Evolutionary conservation across 257 asterid genomes (phyloP).

Genomic region (Datura wrightii): DNA sequence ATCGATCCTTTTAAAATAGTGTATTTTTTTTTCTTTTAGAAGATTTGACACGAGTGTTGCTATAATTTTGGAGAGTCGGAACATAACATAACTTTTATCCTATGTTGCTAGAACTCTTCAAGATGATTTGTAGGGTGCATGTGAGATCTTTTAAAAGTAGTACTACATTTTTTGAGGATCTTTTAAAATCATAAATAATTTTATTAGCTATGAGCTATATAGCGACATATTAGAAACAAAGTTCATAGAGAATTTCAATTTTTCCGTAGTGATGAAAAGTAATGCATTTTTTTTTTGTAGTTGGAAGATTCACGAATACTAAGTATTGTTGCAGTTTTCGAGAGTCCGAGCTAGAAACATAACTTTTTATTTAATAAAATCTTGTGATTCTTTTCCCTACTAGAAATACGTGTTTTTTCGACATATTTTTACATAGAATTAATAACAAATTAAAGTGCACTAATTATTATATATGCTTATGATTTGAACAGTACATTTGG

Average conservation of each 20-base stretch:
- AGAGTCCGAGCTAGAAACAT: background rate
- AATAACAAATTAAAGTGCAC: background rate
- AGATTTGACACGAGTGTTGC: too few relatives aligned
- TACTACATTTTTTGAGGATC: too few relatives aligned
- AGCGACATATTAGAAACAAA: background rate
- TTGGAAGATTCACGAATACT: background rate
- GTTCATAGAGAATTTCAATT: background rate
- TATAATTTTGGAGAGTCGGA: too few relatives aligned
- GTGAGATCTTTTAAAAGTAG: too few relatives aligned
- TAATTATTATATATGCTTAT: background rate
- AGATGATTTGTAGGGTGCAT: too few relatives aligned
- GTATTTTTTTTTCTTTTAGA: too few relatives aligned
- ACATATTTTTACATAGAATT: background rate
- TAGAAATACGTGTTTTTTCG: too few relatives aligned
- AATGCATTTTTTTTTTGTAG: background rate
- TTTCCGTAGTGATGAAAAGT: background rate
- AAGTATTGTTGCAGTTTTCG: background rate
- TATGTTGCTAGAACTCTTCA: too few relatives aligned
- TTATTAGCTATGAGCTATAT: background rate
- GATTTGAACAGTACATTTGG: conserved; percentile 40
- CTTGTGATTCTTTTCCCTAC: background rate
- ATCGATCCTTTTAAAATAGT: background rate
- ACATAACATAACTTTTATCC: too few relatives aligned
- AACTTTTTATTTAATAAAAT: background rate
- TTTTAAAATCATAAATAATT: background rate